Evolutionary conservation across 2,329 filamentous ascomycete species (phyloP).

Genomic region (Fusarium abutilonis): DNA sequence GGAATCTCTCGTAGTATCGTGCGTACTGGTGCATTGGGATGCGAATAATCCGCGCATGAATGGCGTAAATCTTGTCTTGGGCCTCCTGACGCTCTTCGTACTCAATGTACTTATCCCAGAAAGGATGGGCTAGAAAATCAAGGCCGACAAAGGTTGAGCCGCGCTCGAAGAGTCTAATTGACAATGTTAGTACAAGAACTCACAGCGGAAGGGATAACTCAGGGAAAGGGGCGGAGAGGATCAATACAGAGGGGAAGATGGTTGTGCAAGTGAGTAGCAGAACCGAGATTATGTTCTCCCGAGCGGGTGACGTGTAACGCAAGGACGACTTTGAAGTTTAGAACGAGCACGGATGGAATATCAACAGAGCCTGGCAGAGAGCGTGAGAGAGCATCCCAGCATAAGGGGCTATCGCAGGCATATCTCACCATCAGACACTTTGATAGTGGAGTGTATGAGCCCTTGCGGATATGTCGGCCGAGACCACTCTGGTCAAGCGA

Average conservation of each 20-base stretch:
- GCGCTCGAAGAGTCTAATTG: conserved; percentile 87
- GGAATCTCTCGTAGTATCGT: conserved; percentile 92
- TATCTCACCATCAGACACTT: conserved; percentile 73
- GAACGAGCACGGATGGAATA: conserved; percentile 50
- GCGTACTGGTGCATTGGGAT: conserved; percentile 97
- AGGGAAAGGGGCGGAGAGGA: conserved; percentile 55
- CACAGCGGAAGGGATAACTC: conserved; percentile 46
- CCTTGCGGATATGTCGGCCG: conserved; percentile 50
- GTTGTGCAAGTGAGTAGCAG: conserved; percentile 63
- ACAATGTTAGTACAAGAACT: conserved; percentile 44
- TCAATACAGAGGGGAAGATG: conserved; percentile 66
- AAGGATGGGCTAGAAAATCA: conserved; percentile 92
- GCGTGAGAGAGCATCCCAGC: conserved; percentile 72
- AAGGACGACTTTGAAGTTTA: conserved; percentile 54
- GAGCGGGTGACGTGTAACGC: conserved; percentile 50
- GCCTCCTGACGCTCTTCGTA: conserved; percentile 92
- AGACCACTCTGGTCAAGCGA: conserved; percentile 55
- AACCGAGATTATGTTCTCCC: conserved; percentile 55
- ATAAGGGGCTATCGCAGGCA: conserved; percentile 67
- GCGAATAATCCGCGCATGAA: conserved; percentile 82
- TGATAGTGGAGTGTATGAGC: conserved; percentile 52
- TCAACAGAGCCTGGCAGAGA: conserved; percentile 70
- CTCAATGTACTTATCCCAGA: conserved; percentile 99
- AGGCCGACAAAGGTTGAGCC: conserved; percentile 85
- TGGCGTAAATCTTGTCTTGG: conserved; percentile 83